Evolutionary conservation across 805 yeast species (phyloP).

Genomic region (Metschnikowia gelsemii): DNA sequence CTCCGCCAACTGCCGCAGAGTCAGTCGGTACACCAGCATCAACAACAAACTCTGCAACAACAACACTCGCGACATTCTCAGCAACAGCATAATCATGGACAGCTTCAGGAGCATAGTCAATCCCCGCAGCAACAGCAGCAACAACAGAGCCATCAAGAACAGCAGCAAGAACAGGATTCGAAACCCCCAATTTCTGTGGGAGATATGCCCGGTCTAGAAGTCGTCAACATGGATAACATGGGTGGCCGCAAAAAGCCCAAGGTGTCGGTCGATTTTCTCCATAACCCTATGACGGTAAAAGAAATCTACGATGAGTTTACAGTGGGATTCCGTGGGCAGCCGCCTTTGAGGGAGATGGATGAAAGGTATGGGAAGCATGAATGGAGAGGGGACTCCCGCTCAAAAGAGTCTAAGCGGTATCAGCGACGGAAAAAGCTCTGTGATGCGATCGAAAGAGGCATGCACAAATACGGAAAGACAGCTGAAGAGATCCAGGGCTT

Average conservation of each 20-base stretch:
- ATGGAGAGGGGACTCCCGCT: conserved; percentile 48
- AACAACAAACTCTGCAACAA: conserved; percentile 2
- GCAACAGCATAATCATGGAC: conserved; percentile 3
- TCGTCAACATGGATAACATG: conserved; percentile 17
- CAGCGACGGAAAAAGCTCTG: conserved; percentile 45
- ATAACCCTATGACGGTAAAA: conserved; percentile 44
- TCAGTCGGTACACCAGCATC: conserved; percentile 3
- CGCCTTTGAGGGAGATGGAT: conserved; percentile 43
- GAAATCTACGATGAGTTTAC: conserved; percentile 47
- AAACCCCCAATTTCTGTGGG: conserved; percentile 14
- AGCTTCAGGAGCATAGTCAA: conserved; percentile 6
- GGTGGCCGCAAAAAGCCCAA: conserved; percentile 35
- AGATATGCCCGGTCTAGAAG: conserved; percentile 21
- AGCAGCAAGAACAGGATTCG: conserved; percentile 5
- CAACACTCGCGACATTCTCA: background rate
- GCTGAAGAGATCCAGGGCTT: conserved; percentile 41
- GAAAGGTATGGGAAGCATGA: conserved; percentile 43
- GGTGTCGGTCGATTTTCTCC: conserved; percentile 39
- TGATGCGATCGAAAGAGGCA: conserved; percentile 44
- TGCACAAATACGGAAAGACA: conserved; percentile 38
- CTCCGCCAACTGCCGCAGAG: conserved; percentile 5
- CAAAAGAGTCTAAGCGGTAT: conserved; percentile 44
- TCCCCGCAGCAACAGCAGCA: conserved; percentile 4
- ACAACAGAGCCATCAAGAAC: conserved; percentile 4
- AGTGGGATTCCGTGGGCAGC: conserved; percentile 45